Conservation (phyloP, 768 basidiomycete species). For the Tubosaeta sp. region DNA sequence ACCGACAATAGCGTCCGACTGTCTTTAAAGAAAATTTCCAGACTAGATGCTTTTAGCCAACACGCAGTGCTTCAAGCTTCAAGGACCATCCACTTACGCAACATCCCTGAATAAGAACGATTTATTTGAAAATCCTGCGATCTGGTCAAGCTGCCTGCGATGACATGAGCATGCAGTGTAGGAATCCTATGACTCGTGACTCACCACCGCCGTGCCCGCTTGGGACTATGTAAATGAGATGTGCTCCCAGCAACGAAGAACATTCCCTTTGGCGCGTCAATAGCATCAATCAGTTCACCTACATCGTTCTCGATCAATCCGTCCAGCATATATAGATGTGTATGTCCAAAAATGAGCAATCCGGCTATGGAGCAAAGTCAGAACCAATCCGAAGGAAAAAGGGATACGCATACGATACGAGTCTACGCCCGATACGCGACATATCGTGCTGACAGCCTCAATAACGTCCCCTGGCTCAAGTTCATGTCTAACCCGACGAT, state of each 20-base stretch:
- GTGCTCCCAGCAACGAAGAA: conserved; percentile 84
- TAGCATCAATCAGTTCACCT: conserved; percentile 85
- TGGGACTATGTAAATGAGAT: conserved; percentile 73
- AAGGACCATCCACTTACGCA: conserved; percentile 51
- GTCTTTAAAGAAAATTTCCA: conserved; percentile 93
- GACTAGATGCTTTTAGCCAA: conserved; percentile 35
- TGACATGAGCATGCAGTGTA: neutral
- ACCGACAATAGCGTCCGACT: conserved; percentile 83
- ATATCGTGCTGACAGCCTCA: conserved; percentile 81
- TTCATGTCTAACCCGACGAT: conserved; percentile 80
- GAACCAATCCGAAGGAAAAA: neutral
- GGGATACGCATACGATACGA: conserved; percentile 66
- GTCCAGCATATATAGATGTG: conserved; percentile 87
- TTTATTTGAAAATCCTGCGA: conserved; percentile 74
- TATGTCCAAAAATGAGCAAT: conserved; percentile 79
- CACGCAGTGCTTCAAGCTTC: neutral
- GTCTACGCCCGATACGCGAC: conserved; percentile 86
- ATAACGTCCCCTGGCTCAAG: conserved; percentile 88
- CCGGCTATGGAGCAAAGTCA: conserved; percentile 47
- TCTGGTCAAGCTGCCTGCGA: conserved; percentile 71
- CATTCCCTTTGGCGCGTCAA: conserved; percentile 76
- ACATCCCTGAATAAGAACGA: conserved; percentile 90
- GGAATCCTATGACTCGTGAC: conserved; percentile 12
- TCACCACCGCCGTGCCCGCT: conserved; percentile 80
- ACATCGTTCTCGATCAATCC: conserved; percentile 83